Conservation (phyloP, 2,329 filamentous ascomycete species). For the Fusarium staphyleae region DNA sequence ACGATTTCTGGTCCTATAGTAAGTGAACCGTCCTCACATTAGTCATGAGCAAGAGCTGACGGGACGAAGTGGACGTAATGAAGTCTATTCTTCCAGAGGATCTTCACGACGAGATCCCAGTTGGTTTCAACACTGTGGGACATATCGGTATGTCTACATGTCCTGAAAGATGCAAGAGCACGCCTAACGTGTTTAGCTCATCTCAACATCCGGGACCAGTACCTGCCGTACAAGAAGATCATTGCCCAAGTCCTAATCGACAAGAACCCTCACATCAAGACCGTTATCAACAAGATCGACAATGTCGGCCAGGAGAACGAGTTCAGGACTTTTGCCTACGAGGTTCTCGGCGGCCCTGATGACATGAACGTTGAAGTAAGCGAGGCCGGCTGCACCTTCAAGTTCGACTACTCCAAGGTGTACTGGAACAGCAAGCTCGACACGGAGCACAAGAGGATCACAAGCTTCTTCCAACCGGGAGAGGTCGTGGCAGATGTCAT, state of each 20-base stretch:
- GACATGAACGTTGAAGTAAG: conserved; percentile 84
- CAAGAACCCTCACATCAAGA: conserved; percentile 83
- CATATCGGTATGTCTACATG: conserved; percentile 71
- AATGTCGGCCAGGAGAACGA: conserved; percentile 85
- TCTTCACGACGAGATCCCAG: conserved; percentile 79
- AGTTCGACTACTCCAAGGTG: conserved; percentile 93
- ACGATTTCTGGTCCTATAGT: conserved; percentile 88
- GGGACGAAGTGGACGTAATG: conserved; percentile 76
- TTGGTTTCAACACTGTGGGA: conserved; percentile 86
- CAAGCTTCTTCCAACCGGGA: conserved; percentile 77
- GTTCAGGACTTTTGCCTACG: conserved; percentile 92
- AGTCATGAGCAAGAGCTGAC: conserved; percentile 26
- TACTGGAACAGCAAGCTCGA: conserved; percentile 98
- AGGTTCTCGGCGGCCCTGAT: conserved; percentile 82
- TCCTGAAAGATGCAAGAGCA: background rate
- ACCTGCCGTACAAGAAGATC: conserved; percentile 83
- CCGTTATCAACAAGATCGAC: conserved; percentile 95
- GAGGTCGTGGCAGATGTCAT: conserved; percentile 96
- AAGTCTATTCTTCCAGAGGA: conserved; percentile 80
- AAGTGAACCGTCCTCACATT: conserved; percentile 42
- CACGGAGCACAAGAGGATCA: conserved; percentile 84
- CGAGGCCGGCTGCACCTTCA: conserved; percentile 85
- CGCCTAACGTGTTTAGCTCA: conserved; percentile 65
- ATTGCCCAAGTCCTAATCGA: conserved; percentile 87
- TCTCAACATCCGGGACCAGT: conserved; percentile 85